Percentiles rank a stretch among this genome's conserved stretches.
phyloP scores from a whole-genome alignment of 192 early-diverging fungal genomes.

The Coemansia sp. region DNA sequence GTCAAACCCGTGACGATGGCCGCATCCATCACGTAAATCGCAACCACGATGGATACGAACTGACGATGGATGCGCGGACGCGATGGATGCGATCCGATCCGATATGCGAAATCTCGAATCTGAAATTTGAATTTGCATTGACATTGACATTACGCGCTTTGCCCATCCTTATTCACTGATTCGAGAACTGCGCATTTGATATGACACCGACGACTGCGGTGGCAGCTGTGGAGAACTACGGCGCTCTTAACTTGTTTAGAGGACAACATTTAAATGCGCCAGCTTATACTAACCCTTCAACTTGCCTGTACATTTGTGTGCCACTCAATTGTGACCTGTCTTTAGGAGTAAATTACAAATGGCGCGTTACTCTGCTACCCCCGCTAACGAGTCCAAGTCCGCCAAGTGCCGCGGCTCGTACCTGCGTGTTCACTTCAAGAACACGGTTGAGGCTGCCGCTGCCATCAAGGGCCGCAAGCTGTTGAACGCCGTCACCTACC shows the following conservation, averaged over 20 bases:
- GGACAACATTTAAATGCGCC: not conserved
- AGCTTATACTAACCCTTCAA: not conserved
- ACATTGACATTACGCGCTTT: not conserved
- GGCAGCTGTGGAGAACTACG: not conserved
- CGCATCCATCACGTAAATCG: not conserved
- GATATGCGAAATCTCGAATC: not conserved
- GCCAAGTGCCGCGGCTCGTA: conserved; percentile 90
- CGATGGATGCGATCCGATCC: conserved; percentile 9
- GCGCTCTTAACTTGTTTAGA: not conserved
- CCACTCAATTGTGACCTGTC: not conserved
- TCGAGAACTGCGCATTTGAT: not conserved
- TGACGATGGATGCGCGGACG: not conserved
- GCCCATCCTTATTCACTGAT: not conserved
- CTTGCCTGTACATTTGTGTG: not conserved
- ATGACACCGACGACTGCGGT: not conserved
- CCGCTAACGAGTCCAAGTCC: conserved; percentile 79
- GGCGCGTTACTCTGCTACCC: conserved; percentile 85
- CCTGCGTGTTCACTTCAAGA: conserved; percentile 97
- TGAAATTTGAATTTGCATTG: conserved; percentile 2
- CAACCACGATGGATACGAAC: not conserved
- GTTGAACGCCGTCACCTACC: conserved; percentile 87
- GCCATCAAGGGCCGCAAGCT: conserved; percentile 93
- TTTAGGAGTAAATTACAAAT: conserved; percentile 51
- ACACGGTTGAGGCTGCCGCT: conserved; percentile 95
- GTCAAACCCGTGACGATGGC: not conserved